Evolutionary conservation across 805 yeast genomes (phyloP), one percentile per base, ranked within the genome.

Genomic region (Alloascoidea africana): DNA sequence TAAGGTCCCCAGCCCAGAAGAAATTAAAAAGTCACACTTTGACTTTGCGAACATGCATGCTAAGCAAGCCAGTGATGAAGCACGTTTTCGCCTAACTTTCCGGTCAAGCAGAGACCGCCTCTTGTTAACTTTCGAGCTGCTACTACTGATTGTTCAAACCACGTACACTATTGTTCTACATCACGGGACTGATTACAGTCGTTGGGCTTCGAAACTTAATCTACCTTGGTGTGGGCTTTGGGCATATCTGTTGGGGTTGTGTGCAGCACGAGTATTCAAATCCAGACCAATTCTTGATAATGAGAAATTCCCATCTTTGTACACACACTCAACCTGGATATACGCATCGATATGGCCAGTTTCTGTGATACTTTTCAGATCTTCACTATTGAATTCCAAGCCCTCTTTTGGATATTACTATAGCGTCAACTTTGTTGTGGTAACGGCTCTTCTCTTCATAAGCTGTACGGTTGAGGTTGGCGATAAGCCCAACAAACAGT

Each of bases 401-500:
- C 8, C 30, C n/a, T 23, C 30, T 8, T 8, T n/a, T n/a, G 30
- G n/a, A 23, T 23, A 8, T 8, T n/a, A 23, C n/a, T 23, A 8
- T 23, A 8, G n/a, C n/a, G 30, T n/a, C 8, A 23, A 8, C n/a
- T 76, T 78, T 42, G 46, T 56, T 14, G 48, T 72, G 8, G 56
- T 69, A 32, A 37, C 65, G 1, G 33, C 59, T 0, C 58, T 81
- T 38, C 61, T 74, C 35, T 33, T 63, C 8, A 52, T 72, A 39
- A 65, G 70, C 42, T 67, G 75, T 46, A 62, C 79, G 3, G 72
- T 84, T 4, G 66, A 64, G 6, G 63, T 76, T 27, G 84, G 84
- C 15, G 89, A 84, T 56, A 70, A 68, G 43, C 76, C 84, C 11
- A 76, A 73, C 35, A 54, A 43, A 18, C 48, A 48, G 43, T 66